Evolutionary conservation across 768 basidiomycete genomes (phyloP).

Genomic region (Russula emetica): DNA sequence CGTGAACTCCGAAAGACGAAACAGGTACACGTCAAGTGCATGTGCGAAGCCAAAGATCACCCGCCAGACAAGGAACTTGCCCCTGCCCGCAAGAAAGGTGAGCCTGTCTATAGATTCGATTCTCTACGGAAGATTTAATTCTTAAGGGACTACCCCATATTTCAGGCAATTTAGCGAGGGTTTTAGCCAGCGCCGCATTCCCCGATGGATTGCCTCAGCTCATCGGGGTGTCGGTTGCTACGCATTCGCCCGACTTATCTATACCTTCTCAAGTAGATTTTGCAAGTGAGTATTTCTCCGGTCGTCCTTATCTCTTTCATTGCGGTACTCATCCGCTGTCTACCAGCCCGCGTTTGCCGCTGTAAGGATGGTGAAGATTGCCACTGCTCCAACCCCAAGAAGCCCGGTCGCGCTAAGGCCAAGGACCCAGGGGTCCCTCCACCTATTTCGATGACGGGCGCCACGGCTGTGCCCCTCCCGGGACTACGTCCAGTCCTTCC

Average conservation of each 20-base stretch:
- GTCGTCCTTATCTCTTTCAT: not conserved
- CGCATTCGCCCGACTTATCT: conserved; percentile 44
- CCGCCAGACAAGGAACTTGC: conserved; percentile 17
- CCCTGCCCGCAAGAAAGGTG: conserved; percentile 55
- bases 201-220: conserved; percentile 70
- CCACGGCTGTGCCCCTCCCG: conserved; percentile 19
- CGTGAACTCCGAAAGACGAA: conserved; percentile 76
- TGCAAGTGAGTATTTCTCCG: conserved; percentile 34
- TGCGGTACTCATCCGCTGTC: not conserved
- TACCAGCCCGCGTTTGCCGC: conserved; percentile 38
- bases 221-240: conserved; percentile 60
- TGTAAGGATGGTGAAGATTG: conserved; percentile 16
- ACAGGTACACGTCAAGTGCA: conserved; percentile 79
- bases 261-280: conserved; percentile 58
- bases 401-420: conserved; percentile 5
- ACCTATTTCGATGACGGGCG: conserved; percentile 25
- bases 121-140: conserved; percentile 30
- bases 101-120: conserved; percentile 34
- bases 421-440: conserved; percentile 9
- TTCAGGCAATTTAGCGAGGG: conserved; percentile 48
- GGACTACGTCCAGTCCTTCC: conserved; percentile 64
- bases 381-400: conserved; percentile 21
- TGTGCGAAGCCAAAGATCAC: conserved; percentile 42
- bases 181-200: conserved; percentile 71
- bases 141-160: conserved; percentile 34